A percentile compares a stretch with the other conserved stretches of the same genome.
Evolutionary conservation across 768 basidiomycete genomes (phyloP).

Genomic region (Floccularia luteovirens): DNA sequence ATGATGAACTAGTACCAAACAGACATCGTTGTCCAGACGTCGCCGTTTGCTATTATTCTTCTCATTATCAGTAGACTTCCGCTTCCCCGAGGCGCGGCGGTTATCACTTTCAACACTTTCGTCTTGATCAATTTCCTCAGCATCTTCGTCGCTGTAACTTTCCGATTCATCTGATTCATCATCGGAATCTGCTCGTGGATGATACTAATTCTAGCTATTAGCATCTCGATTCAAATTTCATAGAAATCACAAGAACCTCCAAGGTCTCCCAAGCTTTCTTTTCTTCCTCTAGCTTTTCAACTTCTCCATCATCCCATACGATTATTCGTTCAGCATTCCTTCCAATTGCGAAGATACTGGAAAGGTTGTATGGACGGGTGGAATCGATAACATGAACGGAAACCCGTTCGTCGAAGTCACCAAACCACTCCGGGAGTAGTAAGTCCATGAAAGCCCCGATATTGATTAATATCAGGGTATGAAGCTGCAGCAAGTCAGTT

Average conservation of each 20-base stretch:
- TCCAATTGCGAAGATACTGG: constrained; percentile 73
- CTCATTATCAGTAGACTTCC: constrained; percentile 33
- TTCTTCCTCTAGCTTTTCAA: constrained; percentile 61
- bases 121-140: constrained; percentile 37
- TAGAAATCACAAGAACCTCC: not conserved
- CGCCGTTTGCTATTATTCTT: constrained; percentile 45
- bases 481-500: constrained; percentile 41
- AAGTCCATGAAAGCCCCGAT: constrained; percentile 89
- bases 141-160: constrained; percentile 38
- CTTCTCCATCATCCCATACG: constrained; percentile 90
- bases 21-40: constrained; percentile 42
- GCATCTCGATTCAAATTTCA: constrained; percentile 59
- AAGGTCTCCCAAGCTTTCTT: constrained; percentile 67
- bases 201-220: not conserved
- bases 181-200: constrained; percentile 53
- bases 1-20: too few species aligned
- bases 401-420: constrained; percentile 53
- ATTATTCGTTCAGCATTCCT: constrained; percentile 66
- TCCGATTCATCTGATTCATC: constrained; percentile 39
- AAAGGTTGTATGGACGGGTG: constrained; percentile 80
- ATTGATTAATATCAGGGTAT: constrained; percentile 86
- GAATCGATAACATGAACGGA: constrained; percentile 94
- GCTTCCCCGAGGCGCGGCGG: constrained; percentile 40
- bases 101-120: constrained; percentile 31
- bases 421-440: constrained; percentile 67